Evolutionary conservation across 495 filamentous ascomycete genomes (phyloP).

Genomic region (Cercophora samala): DNA sequence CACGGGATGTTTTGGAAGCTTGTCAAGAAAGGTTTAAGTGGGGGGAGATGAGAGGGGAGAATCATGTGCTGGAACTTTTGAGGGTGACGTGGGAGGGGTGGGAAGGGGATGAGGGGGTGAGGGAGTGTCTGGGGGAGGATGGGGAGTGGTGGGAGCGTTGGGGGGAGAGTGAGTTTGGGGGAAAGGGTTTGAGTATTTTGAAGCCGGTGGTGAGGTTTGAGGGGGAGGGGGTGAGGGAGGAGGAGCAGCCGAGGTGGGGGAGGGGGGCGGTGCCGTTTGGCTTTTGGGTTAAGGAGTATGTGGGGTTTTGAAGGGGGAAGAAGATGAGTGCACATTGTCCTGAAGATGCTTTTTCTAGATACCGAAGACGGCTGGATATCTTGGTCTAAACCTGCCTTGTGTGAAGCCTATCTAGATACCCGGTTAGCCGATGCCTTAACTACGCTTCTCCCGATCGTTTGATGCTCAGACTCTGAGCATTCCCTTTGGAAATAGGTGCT

Average conservation of each 20-base stretch:
- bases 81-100: constrained; percentile 20
- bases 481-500: no score
- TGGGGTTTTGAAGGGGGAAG: no score
- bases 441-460: no score
- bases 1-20: constrained; percentile 16
- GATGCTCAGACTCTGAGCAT: no score
- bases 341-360: no score
- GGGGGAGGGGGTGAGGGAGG: background rate
- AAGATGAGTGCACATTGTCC: no score
- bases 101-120: constrained; percentile 6
- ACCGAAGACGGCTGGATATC: no score
- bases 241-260: background rate
- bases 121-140: background rate
- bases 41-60: constrained; percentile 22
- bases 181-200: constrained; percentile 2
- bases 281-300: no score
- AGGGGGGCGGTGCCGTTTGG: background rate
- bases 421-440: no score
- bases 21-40: constrained; percentile 26
- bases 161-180: constrained; percentile 8
- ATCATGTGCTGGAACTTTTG: constrained; percentile 28
- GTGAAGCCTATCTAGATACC: no score
- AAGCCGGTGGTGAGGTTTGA: constrained; percentile 7
- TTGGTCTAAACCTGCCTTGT: no score
- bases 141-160: background rate